phyloP scores from a whole-genome alignment of 768 basidiomycete genomes.

The Boletus rex-veris region DNA sequence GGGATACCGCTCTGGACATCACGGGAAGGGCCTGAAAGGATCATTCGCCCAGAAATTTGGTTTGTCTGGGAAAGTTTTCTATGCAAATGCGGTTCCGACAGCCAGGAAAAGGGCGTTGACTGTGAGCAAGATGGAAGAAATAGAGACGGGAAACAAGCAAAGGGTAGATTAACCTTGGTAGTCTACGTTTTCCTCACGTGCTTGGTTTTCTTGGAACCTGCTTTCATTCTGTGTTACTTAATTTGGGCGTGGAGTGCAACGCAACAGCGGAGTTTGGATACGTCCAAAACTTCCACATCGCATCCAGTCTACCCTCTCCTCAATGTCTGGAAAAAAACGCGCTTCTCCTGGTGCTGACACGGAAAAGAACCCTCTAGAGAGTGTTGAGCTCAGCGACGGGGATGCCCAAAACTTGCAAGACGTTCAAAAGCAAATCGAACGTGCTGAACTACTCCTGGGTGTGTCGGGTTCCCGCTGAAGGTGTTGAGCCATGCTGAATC shows the following conservation, averaged over 20 bases:
- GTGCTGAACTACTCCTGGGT: slow-evolving; percentile 73
- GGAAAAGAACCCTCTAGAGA: slow-evolving; percentile 65
- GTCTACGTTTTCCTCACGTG: not conserved
- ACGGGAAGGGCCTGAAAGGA: slow-evolving; percentile 69
- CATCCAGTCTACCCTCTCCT: not conserved
- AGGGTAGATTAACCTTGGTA: slow-evolving; percentile 53
- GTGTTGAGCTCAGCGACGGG: slow-evolving; percentile 67
- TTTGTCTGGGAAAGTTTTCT: slow-evolving; percentile 38
- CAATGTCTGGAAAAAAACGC: slow-evolving; percentile 59
- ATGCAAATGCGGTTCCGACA: slow-evolving; percentile 34
- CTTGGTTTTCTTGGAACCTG: not conserved
- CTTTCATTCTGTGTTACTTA: slow-evolving; percentile 6
- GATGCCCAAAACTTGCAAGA: slow-evolving; percentile 65
- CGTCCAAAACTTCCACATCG: slow-evolving; percentile 19
- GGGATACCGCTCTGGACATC: slow-evolving; percentile 72
- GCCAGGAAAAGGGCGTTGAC: slow-evolving; percentile 36
- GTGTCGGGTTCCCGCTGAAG: slow-evolving; percentile 25
- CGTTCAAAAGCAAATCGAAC: slow-evolving; percentile 66
- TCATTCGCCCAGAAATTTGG: slow-evolving; percentile 32
- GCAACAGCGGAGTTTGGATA: slow-evolving; percentile 32
- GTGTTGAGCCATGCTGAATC: slow-evolving; percentile 2
- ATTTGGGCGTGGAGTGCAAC: slow-evolving; percentile 6
- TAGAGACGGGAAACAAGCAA: slow-evolving; percentile 82
- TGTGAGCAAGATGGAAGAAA: slow-evolving; percentile 52
- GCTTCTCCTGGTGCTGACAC: slow-evolving; percentile 74